A percentile compares a stretch with the other conserved stretches of the same genome.
phyloP scores from a whole-genome alignment of 2,329 filamentous ascomycete species.

The Sarocladium oryzae region DNA sequence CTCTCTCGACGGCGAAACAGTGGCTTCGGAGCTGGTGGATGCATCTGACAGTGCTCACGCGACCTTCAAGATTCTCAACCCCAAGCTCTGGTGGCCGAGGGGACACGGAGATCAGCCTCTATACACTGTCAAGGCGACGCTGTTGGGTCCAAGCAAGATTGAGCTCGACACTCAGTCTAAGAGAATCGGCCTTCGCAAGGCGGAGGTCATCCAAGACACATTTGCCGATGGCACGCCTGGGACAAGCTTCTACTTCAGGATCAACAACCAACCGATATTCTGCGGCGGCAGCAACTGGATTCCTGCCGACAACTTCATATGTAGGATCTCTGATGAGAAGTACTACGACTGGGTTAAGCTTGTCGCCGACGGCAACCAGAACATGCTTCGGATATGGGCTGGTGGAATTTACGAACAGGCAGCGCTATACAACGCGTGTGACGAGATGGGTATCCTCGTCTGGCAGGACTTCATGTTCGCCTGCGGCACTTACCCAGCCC shows the following conservation, averaged over 20 bases:
- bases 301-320: conserved; percentile 66
- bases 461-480: conserved; percentile 73
- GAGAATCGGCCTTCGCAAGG: conserved; percentile 57
- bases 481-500: conserved; percentile 59
- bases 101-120: conserved; percentile 64
- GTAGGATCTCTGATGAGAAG: conserved; percentile 52
- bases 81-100: conserved; percentile 63
- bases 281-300: conserved; percentile 75
- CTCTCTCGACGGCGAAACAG: conserved; percentile 37
- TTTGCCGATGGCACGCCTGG: conserved; percentile 54
- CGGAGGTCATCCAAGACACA: conserved; percentile 45
- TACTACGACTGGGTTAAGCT: conserved; percentile 65
- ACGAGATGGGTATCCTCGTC: conserved; percentile 61
- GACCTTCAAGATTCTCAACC: conserved; percentile 37
- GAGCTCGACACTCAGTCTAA: conserved; percentile 50
- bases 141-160: conserved; percentile 35
- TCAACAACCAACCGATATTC: conserved; percentile 66
- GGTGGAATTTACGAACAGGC: conserved; percentile 52
- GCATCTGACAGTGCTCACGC: conserved; percentile 29
- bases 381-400: conserved; percentile 22
- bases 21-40: conserved; percentile 47
- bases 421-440: conserved; percentile 60
- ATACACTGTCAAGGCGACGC: conserved; percentile 56
- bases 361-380: conserved; percentile 39
- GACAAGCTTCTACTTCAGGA: conserved; percentile 56